phyloP scores from a whole-genome alignment of 805 yeast genomes.

The Cyberlindnera xishuangbannaensis region DNA sequence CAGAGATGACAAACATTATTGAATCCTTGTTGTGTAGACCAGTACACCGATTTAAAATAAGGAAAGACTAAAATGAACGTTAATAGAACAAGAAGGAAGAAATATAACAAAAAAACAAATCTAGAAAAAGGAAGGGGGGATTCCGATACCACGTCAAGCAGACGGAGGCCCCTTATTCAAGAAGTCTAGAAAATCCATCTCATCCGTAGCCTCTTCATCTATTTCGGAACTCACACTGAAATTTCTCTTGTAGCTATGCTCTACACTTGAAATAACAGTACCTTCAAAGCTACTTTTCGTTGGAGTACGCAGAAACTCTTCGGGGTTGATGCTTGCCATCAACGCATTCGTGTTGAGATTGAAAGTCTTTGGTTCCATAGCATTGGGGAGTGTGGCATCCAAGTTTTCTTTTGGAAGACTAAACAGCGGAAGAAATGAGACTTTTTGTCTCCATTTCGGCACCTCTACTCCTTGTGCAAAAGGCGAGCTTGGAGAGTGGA shows the following conservation, averaged over 20 bases:
- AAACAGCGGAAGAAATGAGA: constrained; percentile 41
- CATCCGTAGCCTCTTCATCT: constrained; percentile 19
- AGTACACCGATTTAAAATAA: too few species aligned
- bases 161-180: constrained; percentile 35
- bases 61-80: too few species aligned
- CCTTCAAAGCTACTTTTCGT: constrained; percentile 3
- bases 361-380: constrained; percentile 3
- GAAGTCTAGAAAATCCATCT: constrained; percentile 43
- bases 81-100: too few species aligned
- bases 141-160: background rate
- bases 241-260: constrained; percentile 3
- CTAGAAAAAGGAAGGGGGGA: background rate
- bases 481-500: constrained; percentile 22
- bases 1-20: too few species aligned
- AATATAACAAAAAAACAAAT: constrained; percentile 1
- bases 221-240: constrained; percentile 3
- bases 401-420: constrained; percentile 31
- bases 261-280: background rate
- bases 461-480: constrained; percentile 24
- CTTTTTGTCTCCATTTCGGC: constrained; percentile 33
- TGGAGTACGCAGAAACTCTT: constrained; percentile 12
- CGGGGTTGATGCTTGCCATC: constrained; percentile 14
- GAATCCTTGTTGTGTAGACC: background rate
- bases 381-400: constrained; percentile 2
- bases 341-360: constrained; percentile 6